Percentiles rank a stretch among this genome's conserved stretches.
phyloP scores from a whole-genome alignment of 2,329 filamentous ascomycete species.

The Colletotrichum sp. region DNA sequence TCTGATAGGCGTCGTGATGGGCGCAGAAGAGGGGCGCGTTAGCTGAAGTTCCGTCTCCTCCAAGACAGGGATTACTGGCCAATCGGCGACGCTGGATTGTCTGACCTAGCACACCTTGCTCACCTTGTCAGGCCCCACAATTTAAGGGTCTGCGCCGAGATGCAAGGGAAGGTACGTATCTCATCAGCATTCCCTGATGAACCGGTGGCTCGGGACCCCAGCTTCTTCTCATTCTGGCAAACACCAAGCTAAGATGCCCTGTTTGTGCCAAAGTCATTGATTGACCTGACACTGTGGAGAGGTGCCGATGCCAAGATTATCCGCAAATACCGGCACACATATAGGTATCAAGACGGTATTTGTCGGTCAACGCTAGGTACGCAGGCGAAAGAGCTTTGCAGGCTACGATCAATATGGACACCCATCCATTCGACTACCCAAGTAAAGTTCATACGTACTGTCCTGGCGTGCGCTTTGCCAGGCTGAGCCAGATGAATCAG shows the following conservation, averaged over 20 bases:
- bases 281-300: neutral
- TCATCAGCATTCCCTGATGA: neutral
- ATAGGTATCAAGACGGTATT: neutral
- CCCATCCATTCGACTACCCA: neutral
- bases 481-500: neutral
- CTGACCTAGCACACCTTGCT: neutral
- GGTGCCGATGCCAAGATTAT: neutral
- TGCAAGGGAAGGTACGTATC: neutral
- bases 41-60: neutral
- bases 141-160: neutral
- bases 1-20: constrained; percentile 17
- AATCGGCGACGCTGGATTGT: neutral
- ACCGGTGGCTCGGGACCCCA: neutral
- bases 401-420: neutral
- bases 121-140: neutral
- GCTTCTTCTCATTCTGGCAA: neutral
- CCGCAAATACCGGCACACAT: neutral
- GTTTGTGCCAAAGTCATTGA: neutral
- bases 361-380: neutral
- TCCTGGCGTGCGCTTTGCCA: neutral
- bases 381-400: neutral
- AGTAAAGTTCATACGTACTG: neutral
- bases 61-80: neutral
- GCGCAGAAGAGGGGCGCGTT: constrained; percentile 13
- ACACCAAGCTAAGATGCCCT: neutral